These are phyloP conservation scores for Trichoderma sp. DNA, from an alignment of 2,329 filamentous ascomycete genomes.

Conservation along the genomic window DNA sequence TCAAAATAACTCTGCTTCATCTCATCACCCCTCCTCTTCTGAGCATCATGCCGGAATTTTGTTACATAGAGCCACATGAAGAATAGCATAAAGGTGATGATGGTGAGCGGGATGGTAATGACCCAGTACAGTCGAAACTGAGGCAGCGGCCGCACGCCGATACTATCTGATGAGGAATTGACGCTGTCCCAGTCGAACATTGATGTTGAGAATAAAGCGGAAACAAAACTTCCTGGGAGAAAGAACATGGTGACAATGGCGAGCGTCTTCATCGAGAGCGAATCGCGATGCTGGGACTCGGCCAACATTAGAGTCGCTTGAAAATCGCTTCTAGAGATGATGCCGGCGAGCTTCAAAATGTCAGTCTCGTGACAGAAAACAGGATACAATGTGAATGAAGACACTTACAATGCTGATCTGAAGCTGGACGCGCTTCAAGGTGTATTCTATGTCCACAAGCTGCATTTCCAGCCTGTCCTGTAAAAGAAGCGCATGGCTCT, in stretches of 20 bases:
- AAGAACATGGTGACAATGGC: conserved; percentile 48
- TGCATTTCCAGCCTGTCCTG: conserved; percentile 41
- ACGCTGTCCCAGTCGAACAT: conserved; percentile 40
- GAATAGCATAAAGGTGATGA: conserved; percentile 40
- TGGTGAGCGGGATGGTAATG: conserved; percentile 43
- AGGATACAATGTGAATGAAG: too few species aligned
- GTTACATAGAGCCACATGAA: conserved; percentile 39
- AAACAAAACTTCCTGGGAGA: conserved; percentile 46
- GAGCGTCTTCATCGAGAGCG: conserved; percentile 48
- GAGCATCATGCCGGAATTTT: conserved; percentile 25
- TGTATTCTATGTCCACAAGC: conserved; percentile 40
- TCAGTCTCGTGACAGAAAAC: neutral
- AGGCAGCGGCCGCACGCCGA: conserved; percentile 37
- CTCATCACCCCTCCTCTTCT: neutral
- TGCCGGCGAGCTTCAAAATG: conserved; percentile 38
- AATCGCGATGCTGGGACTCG: conserved; percentile 40
- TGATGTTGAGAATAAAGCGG: conserved; percentile 44
- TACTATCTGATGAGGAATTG: conserved; percentile 28
- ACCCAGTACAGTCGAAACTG: conserved; percentile 46
- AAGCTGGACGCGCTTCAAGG: conserved; percentile 42
- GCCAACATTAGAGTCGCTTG: conserved; percentile 39
- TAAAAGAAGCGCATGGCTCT: conserved; percentile 35
- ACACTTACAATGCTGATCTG: conserved; percentile 43
- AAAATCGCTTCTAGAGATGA: conserved; percentile 43
- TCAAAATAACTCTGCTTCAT: neutral